These are phyloP conservation scores for Yamadazyma atlantica DNA, from an alignment of 1,139 yeast species.

Conservation along the genomic window DNA sequence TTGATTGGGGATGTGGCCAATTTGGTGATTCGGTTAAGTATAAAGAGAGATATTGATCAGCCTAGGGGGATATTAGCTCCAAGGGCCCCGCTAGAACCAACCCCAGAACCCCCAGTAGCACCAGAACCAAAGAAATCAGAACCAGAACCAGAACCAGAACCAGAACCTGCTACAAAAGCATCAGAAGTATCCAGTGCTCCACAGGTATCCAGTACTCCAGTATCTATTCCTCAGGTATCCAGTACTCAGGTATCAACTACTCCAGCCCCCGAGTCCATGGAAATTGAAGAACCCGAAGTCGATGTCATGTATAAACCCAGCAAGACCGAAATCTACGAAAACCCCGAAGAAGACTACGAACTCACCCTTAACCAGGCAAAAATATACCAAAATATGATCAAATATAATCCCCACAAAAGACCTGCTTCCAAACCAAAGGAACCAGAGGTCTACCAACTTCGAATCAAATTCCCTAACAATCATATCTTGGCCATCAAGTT, in stretches of 20 bases:
- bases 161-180: not conserved
- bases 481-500: conserved; percentile 32
- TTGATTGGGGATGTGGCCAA: conserved; percentile 13
- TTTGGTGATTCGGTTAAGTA: conserved; percentile 14
- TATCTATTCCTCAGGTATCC: no score
- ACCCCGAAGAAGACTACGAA: conserved; percentile 49
- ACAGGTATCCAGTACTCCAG: no score
- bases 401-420: conserved; percentile 22
- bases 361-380: conserved; percentile 55
- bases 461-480: conserved; percentile 57
- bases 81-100: not conserved
- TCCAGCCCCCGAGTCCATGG: not conserved
- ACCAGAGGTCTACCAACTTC: conserved; percentile 33
- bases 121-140: not conserved
- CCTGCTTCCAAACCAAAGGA: conserved; percentile 5
- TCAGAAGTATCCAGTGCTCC: no score
- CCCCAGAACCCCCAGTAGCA: not conserved
- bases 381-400: conserved; percentile 48
- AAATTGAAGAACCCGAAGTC: not conserved
- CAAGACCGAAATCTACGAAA: conserved; percentile 26
- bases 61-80: no score
- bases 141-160: not conserved
- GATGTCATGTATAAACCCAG: conserved; percentile 15
- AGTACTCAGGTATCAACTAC: no score
- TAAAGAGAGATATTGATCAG: conserved; percentile 1